Conservation (phyloP, 2,329 filamentous ascomycete genomes). For the Aspergillus chevalieri region DNA sequence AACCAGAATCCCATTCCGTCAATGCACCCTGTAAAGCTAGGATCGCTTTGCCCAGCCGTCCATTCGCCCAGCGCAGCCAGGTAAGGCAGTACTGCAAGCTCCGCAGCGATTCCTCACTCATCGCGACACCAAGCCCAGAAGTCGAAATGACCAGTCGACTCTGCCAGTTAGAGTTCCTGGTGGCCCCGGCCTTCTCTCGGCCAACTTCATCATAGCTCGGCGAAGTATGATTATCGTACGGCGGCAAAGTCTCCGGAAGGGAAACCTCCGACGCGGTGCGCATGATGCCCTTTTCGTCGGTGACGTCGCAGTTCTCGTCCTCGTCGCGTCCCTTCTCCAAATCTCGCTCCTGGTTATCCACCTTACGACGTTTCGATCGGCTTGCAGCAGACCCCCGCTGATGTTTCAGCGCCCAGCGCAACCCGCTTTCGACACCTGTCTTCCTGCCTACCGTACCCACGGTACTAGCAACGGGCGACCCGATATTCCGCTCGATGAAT, state of each 20-base stretch:
- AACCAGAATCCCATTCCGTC: conserved; percentile 66
- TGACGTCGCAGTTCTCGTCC: neutral
- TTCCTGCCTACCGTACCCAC: conserved; percentile 76
- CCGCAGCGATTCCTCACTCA: conserved; percentile 79
- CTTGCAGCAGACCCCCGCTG: conserved; percentile 35
- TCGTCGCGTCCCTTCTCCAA: conserved; percentile 37
- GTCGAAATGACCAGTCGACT: conserved; percentile 83
- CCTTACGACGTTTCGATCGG: conserved; percentile 39
- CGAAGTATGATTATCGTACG: conserved; percentile 73
- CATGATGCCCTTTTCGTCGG: conserved; percentile 13
- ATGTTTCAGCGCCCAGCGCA: conserved; percentile 67
- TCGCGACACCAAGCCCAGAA: conserved; percentile 81
- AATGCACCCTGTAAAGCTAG: conserved; percentile 66
- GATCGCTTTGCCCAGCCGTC: conserved; percentile 70
- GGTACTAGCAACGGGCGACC: conserved; percentile 73
- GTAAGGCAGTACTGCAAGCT: conserved; percentile 79
- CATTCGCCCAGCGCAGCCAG: conserved; percentile 75
- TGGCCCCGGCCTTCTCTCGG: conserved; percentile 24
- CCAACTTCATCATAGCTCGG: conserved; percentile 65
- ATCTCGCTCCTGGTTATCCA: conserved; percentile 36
- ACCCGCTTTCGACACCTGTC: conserved; percentile 80
- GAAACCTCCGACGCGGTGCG: conserved; percentile 60
- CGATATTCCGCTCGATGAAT: conserved; percentile 82
- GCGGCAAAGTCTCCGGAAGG: conserved; percentile 68
- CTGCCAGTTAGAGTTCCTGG: conserved; percentile 55